phyloP scores from a whole-genome alignment of 352 stramenopile species.

The Thraustochytrium striatum region DNA sequence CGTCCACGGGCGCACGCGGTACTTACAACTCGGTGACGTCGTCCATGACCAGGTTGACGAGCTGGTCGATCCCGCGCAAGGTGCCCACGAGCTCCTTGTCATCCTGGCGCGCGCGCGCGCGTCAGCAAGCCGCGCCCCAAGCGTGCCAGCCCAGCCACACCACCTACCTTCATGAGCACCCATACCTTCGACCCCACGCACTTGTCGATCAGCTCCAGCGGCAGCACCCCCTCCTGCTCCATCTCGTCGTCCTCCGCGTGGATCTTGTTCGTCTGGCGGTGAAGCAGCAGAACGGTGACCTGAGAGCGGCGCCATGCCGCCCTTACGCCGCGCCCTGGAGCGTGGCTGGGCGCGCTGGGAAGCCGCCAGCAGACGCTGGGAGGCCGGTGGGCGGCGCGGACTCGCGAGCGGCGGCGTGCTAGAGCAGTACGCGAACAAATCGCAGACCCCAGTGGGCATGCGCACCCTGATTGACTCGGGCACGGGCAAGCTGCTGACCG shows the following conservation, averaged over 20 bases:
- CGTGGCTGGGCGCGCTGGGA: no score
- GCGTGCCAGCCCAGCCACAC: no score
- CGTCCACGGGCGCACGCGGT: no score
- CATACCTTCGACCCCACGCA: conserved; percentile 96
- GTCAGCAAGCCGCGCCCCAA: no score
- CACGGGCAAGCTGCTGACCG: conserved; percentile 47
- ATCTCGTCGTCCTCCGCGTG: no score
- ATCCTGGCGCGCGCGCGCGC: conserved; percentile 43
- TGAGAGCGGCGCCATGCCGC: no score
- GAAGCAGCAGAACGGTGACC: no score
- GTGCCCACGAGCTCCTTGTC: conserved; percentile 91
- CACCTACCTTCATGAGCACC: conserved; percentile 95
- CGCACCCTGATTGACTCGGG: conserved; percentile 47
- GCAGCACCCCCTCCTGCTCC: conserved; percentile 15
- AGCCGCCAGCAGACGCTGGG: no score
- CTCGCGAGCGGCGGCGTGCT: neutral
- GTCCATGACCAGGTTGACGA: conserved; percentile 90
- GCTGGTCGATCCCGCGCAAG: conserved; percentile 89
- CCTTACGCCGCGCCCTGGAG: no score
- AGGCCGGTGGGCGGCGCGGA: no score
- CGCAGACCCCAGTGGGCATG: conserved; percentile 45
- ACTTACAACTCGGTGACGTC: conserved; percentile 88
- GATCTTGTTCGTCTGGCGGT: no score
- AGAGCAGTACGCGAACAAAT: conserved; percentile 45
- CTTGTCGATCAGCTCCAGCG: conserved; percentile 94